Base-by-base conservation (phyloP, 1,284 basidiomycete species). In the Melanopsichium pennsylvanicum region DNA sequence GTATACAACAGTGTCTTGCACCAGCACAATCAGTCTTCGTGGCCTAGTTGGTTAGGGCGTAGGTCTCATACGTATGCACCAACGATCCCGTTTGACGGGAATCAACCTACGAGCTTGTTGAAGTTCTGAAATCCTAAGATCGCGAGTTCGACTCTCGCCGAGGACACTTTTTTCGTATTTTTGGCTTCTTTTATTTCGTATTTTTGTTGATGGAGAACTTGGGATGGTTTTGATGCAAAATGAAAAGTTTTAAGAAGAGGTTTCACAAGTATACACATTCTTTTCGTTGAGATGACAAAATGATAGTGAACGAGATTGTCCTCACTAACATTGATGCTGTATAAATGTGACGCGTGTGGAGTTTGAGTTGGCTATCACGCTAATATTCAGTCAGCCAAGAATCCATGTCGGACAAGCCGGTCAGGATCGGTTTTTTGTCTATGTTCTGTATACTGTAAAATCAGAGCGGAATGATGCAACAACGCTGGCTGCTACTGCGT, bases 21-120 rank as follows among this genome's bases (percentile, higher is more conserved):
- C 27, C 11, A 25, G 19, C 38, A 29, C 27, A 29, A 29, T 13
- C 27, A 29, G 59, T 36, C 37, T 62, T 62, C 52, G 59, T 62
- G 59, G 59, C 59, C 59, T 62, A 62, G 59, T 62, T 62, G 59
- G 59, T 62, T 62, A 56, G 59, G 59, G 59, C 59, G 59, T 62
- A 56, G 59, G 59, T 62, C 59, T 62, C 59, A 62, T 62, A 56
- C 47, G 46, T 39, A 38, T 25, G 23, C 37, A 50, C 59, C 51
- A 56, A 56, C 52, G 59, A 62, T 56, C 59, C 51, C 44, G 59
- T 36, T 38, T 21, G 23, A 35, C 58, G 40, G 50, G 58, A 55
- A 48, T 43, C 40, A 40, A 55, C 58, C 58, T 61, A 61, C 58
- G 58, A 54, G 27, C 44, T 16, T 3, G 7, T 9, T 2, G 3